A percentile compares a stretch with the other conserved stretches of the same genome.
Conservation (phyloP, 1,284 basidiomycete species). For the Tilletia walkeri region DNA sequence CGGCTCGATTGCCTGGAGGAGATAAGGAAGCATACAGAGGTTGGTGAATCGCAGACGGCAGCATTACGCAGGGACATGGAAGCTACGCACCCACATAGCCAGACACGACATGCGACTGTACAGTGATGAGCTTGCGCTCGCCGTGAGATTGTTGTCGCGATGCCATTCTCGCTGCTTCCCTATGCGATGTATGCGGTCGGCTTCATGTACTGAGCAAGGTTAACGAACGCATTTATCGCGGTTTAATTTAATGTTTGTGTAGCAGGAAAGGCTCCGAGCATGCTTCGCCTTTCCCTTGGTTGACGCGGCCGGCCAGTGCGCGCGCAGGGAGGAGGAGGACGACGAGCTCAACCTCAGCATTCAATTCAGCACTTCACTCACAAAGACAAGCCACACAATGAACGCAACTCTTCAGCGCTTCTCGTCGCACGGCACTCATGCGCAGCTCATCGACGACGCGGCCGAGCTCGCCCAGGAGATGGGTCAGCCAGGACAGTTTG, state of each 20-base stretch:
- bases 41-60: neutral
- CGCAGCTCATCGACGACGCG: constrained; percentile 15
- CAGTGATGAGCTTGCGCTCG: constrained; percentile 57
- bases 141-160: neutral
- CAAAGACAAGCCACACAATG: neutral
- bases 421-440: constrained; percentile 9
- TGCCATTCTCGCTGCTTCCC: neutral
- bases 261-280: constrained; percentile 9
- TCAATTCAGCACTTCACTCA: neutral
- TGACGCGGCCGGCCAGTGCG: constrained; percentile 14
- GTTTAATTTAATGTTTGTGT: neutral
- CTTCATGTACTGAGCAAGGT: too few species aligned
- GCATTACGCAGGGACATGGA: neutral
- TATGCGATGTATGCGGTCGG: too few species aligned
- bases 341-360: neutral
- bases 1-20: constrained; percentile 69
- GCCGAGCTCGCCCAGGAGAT: constrained; percentile 7
- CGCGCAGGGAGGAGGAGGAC: constrained; percentile 3
- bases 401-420: constrained; percentile 15
- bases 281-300: neutral
- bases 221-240: too few species aligned
- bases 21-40: constrained; percentile 9
- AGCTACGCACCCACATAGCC: constrained; percentile 78
- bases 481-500: neutral
- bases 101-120: constrained; percentile 90